A percentile compares a stretch with the other conserved stretches of the same genome.
Conservation (phyloP, 2,329 filamentous ascomycete species). For the Fusarium ramigenum region DNA sequence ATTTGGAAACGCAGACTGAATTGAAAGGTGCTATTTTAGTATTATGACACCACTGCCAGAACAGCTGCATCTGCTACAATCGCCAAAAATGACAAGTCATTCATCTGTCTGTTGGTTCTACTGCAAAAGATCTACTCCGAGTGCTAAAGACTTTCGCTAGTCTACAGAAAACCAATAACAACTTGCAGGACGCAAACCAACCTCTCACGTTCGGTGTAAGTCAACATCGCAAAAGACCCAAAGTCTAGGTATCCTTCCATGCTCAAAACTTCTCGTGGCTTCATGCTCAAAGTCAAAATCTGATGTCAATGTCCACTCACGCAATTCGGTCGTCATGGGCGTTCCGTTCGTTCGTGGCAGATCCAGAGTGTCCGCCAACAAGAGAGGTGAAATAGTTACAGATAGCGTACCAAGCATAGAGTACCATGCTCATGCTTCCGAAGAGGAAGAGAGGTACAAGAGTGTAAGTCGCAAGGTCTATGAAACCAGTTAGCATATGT, state of each 20-base stretch:
- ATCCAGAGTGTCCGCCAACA: not conserved
- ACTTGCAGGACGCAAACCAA: not conserved
- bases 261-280: not conserved
- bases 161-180: not conserved
- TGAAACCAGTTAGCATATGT: constrained; percentile 9
- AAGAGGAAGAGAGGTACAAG: constrained; percentile 50
- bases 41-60: too few species aligned
- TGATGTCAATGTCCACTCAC: not conserved
- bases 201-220: not conserved
- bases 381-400: constrained; percentile 7
- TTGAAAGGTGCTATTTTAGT: too few species aligned
- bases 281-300: not conserved
- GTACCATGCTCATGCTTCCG: constrained; percentile 44
- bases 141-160: not conserved
- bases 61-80: not conserved
- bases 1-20: rapidly evolving
- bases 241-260: not conserved
- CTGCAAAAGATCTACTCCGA: not conserved
- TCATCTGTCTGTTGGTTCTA: not conserved
- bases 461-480: constrained; percentile 50
- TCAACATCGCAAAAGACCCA: not conserved
- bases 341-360: not conserved
- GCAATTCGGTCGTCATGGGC: not conserved
- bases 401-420: constrained; percentile 39
- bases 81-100: not conserved